These are phyloP conservation scores for Otatea glauca DNA, from an alignment of 176 grass and related monocot genomes.

Conservation along the genomic window DNA sequence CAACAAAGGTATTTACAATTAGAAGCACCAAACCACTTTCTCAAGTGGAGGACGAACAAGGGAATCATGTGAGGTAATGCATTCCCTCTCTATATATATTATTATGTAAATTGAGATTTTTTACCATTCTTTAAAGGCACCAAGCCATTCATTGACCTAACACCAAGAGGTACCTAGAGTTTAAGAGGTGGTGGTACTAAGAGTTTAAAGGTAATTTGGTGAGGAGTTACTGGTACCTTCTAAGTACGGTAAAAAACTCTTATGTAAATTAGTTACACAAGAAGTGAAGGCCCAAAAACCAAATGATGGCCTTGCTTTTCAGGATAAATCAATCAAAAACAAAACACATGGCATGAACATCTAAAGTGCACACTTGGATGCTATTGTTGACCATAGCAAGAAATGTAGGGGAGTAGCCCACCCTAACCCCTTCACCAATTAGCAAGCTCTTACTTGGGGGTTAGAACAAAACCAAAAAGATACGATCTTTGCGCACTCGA, in stretches of 20 bases:
- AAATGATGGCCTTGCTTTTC: conserved; percentile 55
- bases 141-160: no score
- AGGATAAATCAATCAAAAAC: conserved; percentile 44
- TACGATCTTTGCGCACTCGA: conserved; percentile 46
- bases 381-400: conserved; percentile 66
- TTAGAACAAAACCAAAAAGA: conserved; percentile 48
- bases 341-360: conserved; percentile 61
- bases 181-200: no score
- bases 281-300: conserved; percentile 52
- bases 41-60: conserved; percentile 58
- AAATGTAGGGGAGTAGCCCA: conserved; percentile 50
- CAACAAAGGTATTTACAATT: conserved; percentile 41
- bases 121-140: no score
- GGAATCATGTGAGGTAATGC: conserved; percentile 81
- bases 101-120: no score
- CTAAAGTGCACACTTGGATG: conserved; percentile 58
- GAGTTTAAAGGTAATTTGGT: no score
- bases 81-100: conserved; percentile 39
- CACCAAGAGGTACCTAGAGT: no score
- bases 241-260: no score
- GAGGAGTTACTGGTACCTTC: no score
- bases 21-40: conserved; percentile 55
- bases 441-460: conserved; percentile 43
- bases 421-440: conserved; percentile 47
- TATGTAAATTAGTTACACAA: conserved; percentile 39